phyloP scores from a whole-genome alignment of 2,329 filamentous ascomycete genomes.

The Myriosclerotinia duriaeana region DNA sequence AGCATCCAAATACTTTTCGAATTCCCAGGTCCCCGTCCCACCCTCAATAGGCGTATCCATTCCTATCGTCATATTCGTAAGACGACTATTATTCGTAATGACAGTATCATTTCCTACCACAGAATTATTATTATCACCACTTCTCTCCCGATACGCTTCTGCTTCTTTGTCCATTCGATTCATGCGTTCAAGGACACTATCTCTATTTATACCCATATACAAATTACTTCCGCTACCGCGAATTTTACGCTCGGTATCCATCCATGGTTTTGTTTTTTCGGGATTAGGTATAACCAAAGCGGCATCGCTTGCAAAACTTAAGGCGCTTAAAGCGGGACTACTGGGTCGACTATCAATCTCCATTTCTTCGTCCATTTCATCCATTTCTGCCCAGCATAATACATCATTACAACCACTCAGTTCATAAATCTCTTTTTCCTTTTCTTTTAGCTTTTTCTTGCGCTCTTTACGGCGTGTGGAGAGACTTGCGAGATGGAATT shows the following conservation, averaged over 20 bases:
- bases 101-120: background rate
- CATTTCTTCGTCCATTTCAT: constrained; percentile 17
- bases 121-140: background rate
- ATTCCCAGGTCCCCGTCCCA: constrained; percentile 18
- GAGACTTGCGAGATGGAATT: constrained; percentile 22
- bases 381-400: constrained; percentile 20
- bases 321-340: constrained; percentile 3
- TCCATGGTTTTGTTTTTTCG: constrained; percentile 6
- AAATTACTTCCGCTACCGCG: constrained; percentile 13
- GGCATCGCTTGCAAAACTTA: constrained; percentile 11
- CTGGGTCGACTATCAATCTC: constrained; percentile 3
- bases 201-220: constrained; percentile 16
- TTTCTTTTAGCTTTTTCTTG: constrained; percentile 17
- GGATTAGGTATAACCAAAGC: constrained; percentile 2
- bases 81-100: background rate
- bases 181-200: constrained; percentile 2
- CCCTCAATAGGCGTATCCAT: constrained; percentile 15
- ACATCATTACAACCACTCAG: constrained; percentile 20
- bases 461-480: constrained; percentile 19
- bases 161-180: constrained; percentile 15
- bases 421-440: constrained; percentile 19
- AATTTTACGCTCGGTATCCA: background rate
- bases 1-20: constrained; percentile 10
- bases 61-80: constrained; percentile 6
- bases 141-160: constrained; percentile 16